Conservation (phyloP, 768 basidiomycete species). For the Podaxis sp. region DNA sequence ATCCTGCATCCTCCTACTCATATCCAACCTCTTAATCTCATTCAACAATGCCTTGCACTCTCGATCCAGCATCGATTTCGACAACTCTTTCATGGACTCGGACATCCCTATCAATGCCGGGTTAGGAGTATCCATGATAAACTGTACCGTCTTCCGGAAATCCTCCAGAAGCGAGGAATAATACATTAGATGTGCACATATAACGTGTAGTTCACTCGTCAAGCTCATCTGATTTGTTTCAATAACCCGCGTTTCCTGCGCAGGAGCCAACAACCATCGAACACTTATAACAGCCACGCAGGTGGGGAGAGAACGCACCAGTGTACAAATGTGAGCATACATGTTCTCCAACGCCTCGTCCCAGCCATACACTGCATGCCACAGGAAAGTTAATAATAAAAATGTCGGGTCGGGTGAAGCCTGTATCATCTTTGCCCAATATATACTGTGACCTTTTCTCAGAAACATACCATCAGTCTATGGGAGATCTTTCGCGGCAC, state of each 20-base stretch:
- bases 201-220: conserved; percentile 47
- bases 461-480: not conserved
- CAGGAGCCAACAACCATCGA: not conserved
- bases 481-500: too few relatives aligned
- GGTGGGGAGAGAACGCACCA: conserved; percentile 33
- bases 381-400: conserved; percentile 48
- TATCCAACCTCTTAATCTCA: conserved; percentile 43
- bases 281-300: not conserved
- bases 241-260: conserved; percentile 46
- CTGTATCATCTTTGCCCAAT: conserved; percentile 42
- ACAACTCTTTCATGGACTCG: not conserved
- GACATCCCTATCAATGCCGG: conserved; percentile 29
- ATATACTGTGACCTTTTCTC: conserved; percentile 38
- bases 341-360: conserved; percentile 55
- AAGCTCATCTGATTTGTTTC: conserved; percentile 35
- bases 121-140: conserved; percentile 39
- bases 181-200: conserved; percentile 52
- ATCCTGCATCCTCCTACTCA: conserved; percentile 31
- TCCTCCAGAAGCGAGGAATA: conserved; percentile 46
- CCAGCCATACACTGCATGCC: conserved; percentile 63
- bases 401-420: conserved; percentile 53
- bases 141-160: conserved; percentile 43
- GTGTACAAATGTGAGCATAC: conserved; percentile 44
- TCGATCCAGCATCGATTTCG: conserved; percentile 23
- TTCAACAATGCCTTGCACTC: conserved; percentile 39